Conservation (phyloP, 2,329 filamentous ascomycete species). For the Fusarium heterosporum region DNA sequence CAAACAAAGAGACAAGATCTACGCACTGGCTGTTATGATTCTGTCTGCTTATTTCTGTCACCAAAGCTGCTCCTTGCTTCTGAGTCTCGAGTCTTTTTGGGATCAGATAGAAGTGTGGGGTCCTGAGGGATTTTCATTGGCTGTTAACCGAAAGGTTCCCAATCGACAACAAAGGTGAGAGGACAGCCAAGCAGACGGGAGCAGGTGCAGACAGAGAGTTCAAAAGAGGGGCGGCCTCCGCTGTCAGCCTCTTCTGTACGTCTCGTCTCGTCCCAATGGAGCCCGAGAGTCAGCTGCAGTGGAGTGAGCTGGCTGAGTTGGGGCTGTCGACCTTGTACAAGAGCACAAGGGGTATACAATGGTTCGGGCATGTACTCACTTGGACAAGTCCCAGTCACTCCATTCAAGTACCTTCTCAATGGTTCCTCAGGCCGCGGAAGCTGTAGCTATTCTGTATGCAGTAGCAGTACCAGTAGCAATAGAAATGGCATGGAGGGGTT, state of each 20-base stretch:
- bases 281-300: conserved; percentile 27
- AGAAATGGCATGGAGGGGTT: conserved; percentile 5
- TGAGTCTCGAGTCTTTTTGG: not conserved
- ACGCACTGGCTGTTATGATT: not conserved
- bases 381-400: conserved; percentile 2
- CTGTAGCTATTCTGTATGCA: conserved; percentile 2
- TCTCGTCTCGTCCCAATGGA: not conserved
- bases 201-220: conserved; percentile 10
- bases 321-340: conserved; percentile 33
- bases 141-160: conserved; percentile 39
- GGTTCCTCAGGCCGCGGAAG: conserved; percentile 4
- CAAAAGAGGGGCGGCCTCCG: conserved; percentile 42
- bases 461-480: not conserved
- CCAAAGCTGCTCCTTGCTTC: not conserved
- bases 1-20: not conserved
- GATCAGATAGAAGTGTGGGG: conserved; percentile 13
- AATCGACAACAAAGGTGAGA: conserved; percentile 28
- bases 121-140: conserved; percentile 43
- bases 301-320: conserved; percentile 32
- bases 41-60: not conserved
- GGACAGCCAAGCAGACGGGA: conserved; percentile 28
- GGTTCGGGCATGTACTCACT: conserved; percentile 34
- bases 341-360: conserved; percentile 24
- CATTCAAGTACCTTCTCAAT: not conserved
- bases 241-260: conserved; percentile 44